Evolutionary conservation across 208 protist genomes (phyloP).

Genomic region (Leptomonas pyrrhocoris): DNA sequence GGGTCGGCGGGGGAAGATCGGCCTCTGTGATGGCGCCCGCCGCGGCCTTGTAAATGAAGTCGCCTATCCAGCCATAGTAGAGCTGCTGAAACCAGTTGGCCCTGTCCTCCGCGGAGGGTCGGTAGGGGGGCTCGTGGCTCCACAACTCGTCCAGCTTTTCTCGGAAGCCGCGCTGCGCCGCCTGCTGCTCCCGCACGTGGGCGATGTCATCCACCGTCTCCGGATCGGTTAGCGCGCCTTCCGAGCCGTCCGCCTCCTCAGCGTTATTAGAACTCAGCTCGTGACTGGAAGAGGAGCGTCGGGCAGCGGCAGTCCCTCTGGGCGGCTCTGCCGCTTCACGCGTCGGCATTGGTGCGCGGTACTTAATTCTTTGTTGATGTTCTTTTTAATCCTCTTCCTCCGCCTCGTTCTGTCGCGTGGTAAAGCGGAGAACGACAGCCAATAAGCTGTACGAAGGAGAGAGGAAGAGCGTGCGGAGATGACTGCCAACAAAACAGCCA

Average conservation of each 20-base stretch:
- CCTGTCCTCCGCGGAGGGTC: constrained; percentile 34
- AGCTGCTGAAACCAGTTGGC: constrained; percentile 51
- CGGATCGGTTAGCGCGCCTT: not conserved
- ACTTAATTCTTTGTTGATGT: too few relatives aligned
- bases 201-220: constrained; percentile 15
- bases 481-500: too few relatives aligned
- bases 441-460: not conserved
- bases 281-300: not conserved
- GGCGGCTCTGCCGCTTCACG: not conserved
- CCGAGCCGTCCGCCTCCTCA: not conserved
- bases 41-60: constrained; percentile 52
- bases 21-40: constrained; percentile 34
- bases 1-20: constrained; percentile 38
- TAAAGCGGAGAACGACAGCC: too few relatives aligned
- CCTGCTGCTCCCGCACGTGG: constrained; percentile 7
- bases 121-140: constrained; percentile 36
- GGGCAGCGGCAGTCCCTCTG: not conserved
- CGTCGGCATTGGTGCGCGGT: not conserved
- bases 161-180: constrained; percentile 9
- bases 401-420: too few relatives aligned
- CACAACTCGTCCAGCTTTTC: constrained; percentile 33
- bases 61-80: constrained; percentile 59
- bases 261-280: not conserved
- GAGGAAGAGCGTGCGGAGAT: too few relatives aligned
- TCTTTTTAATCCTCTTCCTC: too few relatives aligned